Conservation (phyloP, 2,329 filamentous ascomycete species). For the Fusarium buharicum region DNA sequence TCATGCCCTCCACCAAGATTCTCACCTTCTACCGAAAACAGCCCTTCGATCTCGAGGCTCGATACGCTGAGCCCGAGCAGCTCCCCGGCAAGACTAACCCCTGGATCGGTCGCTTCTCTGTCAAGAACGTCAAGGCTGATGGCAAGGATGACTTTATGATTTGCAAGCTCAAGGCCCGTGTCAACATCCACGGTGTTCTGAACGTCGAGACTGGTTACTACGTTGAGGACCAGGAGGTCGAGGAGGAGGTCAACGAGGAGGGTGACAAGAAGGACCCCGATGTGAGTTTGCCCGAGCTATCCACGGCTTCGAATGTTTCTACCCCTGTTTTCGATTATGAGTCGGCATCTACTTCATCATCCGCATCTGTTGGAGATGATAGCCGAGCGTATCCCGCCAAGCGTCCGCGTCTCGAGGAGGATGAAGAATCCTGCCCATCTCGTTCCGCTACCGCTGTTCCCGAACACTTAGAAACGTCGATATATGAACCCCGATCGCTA, state of each 20-base stretch:
- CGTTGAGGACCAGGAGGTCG: slow-evolving; percentile 96
- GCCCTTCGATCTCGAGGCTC: slow-evolving; percentile 93
- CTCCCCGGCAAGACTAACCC: slow-evolving; percentile 91
- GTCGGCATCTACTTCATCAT: slow-evolving; percentile 24
- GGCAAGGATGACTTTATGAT: slow-evolving; percentile 98
- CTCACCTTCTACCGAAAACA: slow-evolving; percentile 99
- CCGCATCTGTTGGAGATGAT: slow-evolving; percentile 31
- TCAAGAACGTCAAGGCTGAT: slow-evolving; percentile 96
- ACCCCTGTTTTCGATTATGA: background rate
- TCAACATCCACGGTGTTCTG: slow-evolving; percentile 95
- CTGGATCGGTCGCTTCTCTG: slow-evolving; percentile 97
- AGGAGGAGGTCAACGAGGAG: slow-evolving; percentile 86
- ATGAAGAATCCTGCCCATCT: background rate
- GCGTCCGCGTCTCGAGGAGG: slow-evolving; percentile 34
- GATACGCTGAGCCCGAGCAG: slow-evolving; percentile 85
- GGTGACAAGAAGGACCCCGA: slow-evolving; percentile 74
- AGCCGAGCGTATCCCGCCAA: slow-evolving; percentile 26
- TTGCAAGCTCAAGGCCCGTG: slow-evolving; percentile 97
- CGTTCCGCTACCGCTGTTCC: slow-evolving; percentile 7
- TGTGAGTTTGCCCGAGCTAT: slow-evolving; percentile 64
- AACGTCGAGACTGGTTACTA: slow-evolving; percentile 98
- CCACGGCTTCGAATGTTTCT: slow-evolving; percentile 8
- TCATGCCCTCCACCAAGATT: slow-evolving; percentile 98
- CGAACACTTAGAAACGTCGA: slow-evolving; percentile 10
- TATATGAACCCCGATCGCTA: slow-evolving; percentile 38